Evolutionary conservation across 106 monocot species (phyloP).

Genomic region (Dendrobium chrysotoxum): DNA sequence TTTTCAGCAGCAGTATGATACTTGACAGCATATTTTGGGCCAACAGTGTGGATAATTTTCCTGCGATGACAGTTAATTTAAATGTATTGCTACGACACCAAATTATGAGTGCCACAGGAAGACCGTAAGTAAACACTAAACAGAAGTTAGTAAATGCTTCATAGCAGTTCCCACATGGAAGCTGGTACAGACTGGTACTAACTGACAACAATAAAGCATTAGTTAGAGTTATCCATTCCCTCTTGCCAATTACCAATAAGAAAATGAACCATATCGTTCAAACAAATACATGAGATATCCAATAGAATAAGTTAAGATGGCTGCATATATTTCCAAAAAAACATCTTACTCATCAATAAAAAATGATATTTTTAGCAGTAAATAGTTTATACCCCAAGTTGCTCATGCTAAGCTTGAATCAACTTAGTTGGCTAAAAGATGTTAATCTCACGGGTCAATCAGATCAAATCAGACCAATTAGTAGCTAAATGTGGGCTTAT

Average conservation of each 20-base stretch:
- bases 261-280: not conserved
- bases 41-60: conserved; percentile 94
- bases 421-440: too few species aligned
- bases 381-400: too few species aligned
- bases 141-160: not conserved
- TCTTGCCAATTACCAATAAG: not conserved
- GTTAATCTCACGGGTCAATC: too few species aligned
- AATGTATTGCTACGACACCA: not conserved
- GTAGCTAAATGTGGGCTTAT: too few species aligned
- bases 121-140: not conserved
- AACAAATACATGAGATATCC: not conserved
- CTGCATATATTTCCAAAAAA: not conserved
- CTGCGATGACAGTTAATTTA: conserved; percentile 31
- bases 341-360: not conserved
- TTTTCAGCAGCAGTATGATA: conserved; percentile 99
- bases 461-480: too few species aligned
- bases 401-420: too few species aligned
- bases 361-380: too few species aligned
- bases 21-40: conserved; percentile 97
- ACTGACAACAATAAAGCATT: not conserved
- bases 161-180: not conserved
- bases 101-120: not conserved
- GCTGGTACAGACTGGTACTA: not conserved
- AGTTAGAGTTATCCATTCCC: not conserved
- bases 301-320: not conserved